Conservation (phyloP, 2,329 filamentous ascomycete species). For the Neopestalotiopsis sp. region DNA sequence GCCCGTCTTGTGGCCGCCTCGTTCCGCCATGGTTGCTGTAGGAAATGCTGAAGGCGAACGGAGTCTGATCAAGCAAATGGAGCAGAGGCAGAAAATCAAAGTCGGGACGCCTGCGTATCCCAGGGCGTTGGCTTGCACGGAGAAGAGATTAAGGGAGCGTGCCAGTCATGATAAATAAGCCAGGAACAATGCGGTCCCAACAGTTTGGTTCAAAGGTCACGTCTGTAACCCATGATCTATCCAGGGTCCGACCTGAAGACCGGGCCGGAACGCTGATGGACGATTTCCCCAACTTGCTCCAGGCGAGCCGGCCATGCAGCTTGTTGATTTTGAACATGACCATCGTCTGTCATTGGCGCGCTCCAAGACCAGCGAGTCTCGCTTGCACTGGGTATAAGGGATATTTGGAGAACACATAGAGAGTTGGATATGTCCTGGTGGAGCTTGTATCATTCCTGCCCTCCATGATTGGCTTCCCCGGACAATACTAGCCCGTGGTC, state of each 20-base stretch:
- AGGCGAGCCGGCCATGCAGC: constrained; percentile 8
- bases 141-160: neutral
- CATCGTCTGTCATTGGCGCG: constrained; percentile 2
- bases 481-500: constrained; percentile 12
- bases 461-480: constrained; percentile 13
- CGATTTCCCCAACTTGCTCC: neutral
- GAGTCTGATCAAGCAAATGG: neutral
- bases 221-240: neutral
- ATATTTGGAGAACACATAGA: neutral
- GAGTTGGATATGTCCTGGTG: neutral
- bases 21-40: constrained; percentile 10
- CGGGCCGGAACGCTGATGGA: constrained; percentile 4
- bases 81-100: neutral
- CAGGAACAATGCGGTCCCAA: neutral
- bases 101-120: neutral
- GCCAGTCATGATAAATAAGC: constrained; percentile 8
- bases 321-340: neutral
- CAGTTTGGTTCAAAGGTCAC: neutral
- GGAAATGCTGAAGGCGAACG: neutral
- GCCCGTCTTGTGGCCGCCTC: constrained; percentile 13
- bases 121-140: neutral
- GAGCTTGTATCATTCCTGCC: neutral
- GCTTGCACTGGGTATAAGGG: neutral
- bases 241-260: constrained; percentile 15
- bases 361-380: neutral